These are phyloP conservation scores for Centrapalus pauciflorus DNA, from an alignment of 129 eudicot species.

Conservation along the genomic window DNA sequence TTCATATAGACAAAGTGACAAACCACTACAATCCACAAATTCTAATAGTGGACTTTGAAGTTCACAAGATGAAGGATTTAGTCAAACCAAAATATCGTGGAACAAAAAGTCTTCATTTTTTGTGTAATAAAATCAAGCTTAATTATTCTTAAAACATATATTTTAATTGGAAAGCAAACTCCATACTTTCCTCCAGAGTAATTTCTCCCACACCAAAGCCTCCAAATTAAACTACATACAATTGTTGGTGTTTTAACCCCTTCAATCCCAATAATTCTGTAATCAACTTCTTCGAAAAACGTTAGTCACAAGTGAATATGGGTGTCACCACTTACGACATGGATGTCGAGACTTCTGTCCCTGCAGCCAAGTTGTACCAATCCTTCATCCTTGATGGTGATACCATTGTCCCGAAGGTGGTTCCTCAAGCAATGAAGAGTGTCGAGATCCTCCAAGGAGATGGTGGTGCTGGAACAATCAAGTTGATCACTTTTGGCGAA, in stretches of 20 bases:
- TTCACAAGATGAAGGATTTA: not conserved
- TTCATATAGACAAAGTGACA: not conserved
- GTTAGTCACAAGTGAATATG: not conserved
- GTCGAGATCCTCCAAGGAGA: slow-evolving; percentile 37
- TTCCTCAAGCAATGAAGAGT: slow-evolving; percentile 34
- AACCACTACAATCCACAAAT: not conserved
- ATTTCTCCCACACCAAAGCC: not conserved
- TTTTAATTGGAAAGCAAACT: not conserved
- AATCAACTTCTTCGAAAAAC: not conserved
- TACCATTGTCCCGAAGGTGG: slow-evolving; percentile 30
- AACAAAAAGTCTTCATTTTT: not conserved
- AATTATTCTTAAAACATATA: not conserved
- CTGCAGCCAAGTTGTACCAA: slow-evolving; percentile 28
- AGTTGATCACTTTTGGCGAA: slow-evolving; percentile 26
- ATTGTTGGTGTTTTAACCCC: not conserved
- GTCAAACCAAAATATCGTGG: not conserved
- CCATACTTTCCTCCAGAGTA: not conserved
- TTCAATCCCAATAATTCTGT: not conserved
- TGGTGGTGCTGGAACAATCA: slow-evolving; percentile 39
- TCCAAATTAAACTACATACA: not conserved
- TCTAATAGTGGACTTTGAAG: not conserved
- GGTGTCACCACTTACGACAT: slow-evolving; percentile 28
- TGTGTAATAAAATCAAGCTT: not conserved
- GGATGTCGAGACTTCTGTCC: slow-evolving; percentile 18
- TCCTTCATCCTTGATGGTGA: slow-evolving; percentile 29